Conservation (phyloP, 805 yeast genomes). For the Myxozyma geophila region DNA sequence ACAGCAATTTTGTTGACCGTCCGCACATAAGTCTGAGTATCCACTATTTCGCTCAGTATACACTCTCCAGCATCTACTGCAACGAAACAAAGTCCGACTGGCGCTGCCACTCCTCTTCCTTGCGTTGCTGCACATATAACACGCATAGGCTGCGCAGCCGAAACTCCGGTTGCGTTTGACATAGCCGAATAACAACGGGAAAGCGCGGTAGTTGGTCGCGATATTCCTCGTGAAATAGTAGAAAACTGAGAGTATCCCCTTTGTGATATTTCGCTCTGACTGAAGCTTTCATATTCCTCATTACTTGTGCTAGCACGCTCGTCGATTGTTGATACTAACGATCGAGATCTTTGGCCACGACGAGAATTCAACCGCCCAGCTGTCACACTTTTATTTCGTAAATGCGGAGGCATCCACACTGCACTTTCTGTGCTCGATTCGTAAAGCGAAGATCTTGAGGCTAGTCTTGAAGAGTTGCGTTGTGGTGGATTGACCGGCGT, state of each 20-base stretch:
- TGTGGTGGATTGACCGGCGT: background rate
- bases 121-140: slow-evolving; percentile 40
- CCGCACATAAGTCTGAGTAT: slow-evolving; percentile 54
- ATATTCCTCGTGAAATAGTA: background rate
- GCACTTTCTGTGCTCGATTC: background rate
- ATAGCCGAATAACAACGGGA: slow-evolving; percentile 26
- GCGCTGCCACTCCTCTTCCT: slow-evolving; percentile 39
- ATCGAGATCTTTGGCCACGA: background rate
- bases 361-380: background rate
- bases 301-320: too few species aligned
- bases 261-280: too few species aligned
- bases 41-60: slow-evolving; percentile 46
- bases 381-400: background rate
- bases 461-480: background rate
- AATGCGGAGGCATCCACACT: background rate
- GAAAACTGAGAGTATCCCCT: too few species aligned
- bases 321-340: background rate
- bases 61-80: slow-evolving; percentile 49
- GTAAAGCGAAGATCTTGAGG: background rate
- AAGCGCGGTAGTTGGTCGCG: slow-evolving; percentile 5
- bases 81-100: slow-evolving; percentile 51
- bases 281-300: too few species aligned
- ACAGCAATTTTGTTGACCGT: slow-evolving; percentile 51
- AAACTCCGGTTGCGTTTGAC: slow-evolving; percentile 10
- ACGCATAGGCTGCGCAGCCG: slow-evolving; percentile 8